phyloP scores from a whole-genome alignment of 2,329 filamentous ascomycete species.

The Rutstroemia sydowiana region DNA sequence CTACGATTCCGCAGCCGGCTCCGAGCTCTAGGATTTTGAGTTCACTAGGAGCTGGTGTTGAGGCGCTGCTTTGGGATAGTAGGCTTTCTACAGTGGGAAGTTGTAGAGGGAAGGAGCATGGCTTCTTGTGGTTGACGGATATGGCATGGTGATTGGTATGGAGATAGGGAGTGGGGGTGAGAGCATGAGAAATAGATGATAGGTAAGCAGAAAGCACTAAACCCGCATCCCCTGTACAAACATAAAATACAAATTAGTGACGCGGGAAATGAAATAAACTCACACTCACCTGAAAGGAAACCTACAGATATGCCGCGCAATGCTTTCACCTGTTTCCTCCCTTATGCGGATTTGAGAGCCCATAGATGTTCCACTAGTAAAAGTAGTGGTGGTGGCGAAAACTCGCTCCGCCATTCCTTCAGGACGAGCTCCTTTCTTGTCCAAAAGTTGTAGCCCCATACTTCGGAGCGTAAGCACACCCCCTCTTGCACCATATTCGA shows the following conservation, averaged over 20 bases:
- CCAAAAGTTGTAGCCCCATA: conserved; percentile 14
- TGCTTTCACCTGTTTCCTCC: conserved; percentile 67
- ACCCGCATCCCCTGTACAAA: conserved; percentile 31
- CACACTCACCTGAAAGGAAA: conserved; percentile 14
- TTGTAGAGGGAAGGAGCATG: background rate
- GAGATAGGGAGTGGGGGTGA: background rate
- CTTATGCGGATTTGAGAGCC: conserved; percentile 36
- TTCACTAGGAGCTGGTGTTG: conserved; percentile 8
- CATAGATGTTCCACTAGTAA: too few species aligned
- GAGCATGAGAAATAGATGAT: conserved; percentile 9
- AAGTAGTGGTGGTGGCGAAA: conserved; percentile 9
- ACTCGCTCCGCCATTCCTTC: conserved; percentile 20
- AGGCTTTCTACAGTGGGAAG: conserved; percentile 11
- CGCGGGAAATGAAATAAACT: conserved; percentile 5
- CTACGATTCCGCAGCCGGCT: conserved; percentile 61
- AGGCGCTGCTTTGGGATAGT: conserved; percentile 8
- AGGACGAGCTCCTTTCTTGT: background rate
- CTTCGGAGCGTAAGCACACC: conserved; percentile 23
- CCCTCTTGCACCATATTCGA: background rate
- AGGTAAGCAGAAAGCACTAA: conserved; percentile 32
- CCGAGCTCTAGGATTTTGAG: conserved; percentile 56
- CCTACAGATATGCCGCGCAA: conserved; percentile 62
- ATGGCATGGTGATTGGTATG: background rate
- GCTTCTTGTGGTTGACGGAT: too few species aligned
- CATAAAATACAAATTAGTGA: conserved; percentile 11